phyloP scores from a whole-genome alignment of 2,329 filamentous ascomycete genomes.

The Pleoardoris graminearum region DNA sequence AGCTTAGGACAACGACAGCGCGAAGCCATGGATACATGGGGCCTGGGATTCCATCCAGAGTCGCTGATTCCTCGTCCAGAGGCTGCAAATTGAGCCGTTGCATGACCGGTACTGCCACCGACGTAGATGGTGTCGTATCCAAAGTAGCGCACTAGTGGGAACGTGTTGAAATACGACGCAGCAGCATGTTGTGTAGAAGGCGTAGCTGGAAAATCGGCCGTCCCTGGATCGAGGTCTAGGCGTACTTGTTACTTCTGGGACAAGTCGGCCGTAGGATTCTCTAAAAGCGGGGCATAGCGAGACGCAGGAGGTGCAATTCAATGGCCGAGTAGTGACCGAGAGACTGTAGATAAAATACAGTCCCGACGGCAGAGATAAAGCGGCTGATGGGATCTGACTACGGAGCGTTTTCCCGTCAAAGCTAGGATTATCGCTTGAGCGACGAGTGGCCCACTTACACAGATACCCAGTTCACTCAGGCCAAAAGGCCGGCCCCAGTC shows the following conservation, averaged over 20 bases:
- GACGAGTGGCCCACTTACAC: slow-evolving; percentile 5
- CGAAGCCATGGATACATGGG: slow-evolving; percentile 48
- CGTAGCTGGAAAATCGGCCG: not conserved
- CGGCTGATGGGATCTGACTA: slow-evolving; percentile 7
- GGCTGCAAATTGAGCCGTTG: slow-evolving; percentile 9
- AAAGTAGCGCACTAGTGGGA: slow-evolving; percentile 17
- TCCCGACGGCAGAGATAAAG: slow-evolving; percentile 5
- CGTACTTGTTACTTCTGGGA: too few relatives aligned
- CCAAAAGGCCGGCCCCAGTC: slow-evolving; percentile 7
- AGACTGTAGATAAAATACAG: slow-evolving; percentile 31
- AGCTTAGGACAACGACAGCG: slow-evolving; percentile 51
- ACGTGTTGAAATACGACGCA: slow-evolving; percentile 9
- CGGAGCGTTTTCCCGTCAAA: slow-evolving; percentile 9
- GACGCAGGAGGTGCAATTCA: not conserved
- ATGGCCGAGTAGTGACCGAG: slow-evolving; percentile 9
- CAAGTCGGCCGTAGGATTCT: too few relatives aligned
- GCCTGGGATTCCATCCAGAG: slow-evolving; percentile 38
- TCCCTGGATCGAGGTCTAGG: too few relatives aligned
- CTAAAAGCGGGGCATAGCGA: too few relatives aligned
- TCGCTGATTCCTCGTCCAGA: slow-evolving; percentile 32
- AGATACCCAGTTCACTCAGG: slow-evolving; percentile 6
- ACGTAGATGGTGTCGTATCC: slow-evolving; percentile 3
- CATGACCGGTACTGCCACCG: slow-evolving; percentile 22
- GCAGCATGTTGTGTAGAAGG: slow-evolving; percentile 8
- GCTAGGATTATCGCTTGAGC: slow-evolving; percentile 12